Conservation (phyloP, 2,329 filamentous ascomycete species). For the Microascus cirrosus region DNA sequence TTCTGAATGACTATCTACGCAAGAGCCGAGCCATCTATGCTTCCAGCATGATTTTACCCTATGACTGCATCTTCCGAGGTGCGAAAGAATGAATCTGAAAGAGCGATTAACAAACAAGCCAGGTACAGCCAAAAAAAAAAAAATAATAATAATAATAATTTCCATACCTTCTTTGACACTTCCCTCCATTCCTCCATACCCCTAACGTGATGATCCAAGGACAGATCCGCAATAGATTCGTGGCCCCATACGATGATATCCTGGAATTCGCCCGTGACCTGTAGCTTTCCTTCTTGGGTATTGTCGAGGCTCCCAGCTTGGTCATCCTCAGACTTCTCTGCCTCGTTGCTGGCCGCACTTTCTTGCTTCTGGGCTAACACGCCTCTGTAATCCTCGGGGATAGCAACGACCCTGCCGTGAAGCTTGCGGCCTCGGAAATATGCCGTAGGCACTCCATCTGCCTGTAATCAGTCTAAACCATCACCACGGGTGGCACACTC, state of each 20-base stretch:
- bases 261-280: constrained; percentile 59
- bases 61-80: background rate
- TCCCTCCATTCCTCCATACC: constrained; percentile 72
- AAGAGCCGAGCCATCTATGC: background rate
- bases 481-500: background rate
- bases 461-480: background rate
- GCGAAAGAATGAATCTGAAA: background rate
- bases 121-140: too few relatives aligned
- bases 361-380: constrained; percentile 40
- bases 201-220: constrained; percentile 57
- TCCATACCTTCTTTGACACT: constrained; percentile 52
- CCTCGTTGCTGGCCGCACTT: constrained; percentile 16
- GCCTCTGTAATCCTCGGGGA: constrained; percentile 65
- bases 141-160: too few relatives aligned
- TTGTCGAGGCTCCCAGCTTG: constrained; percentile 18
- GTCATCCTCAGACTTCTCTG: constrained; percentile 18
- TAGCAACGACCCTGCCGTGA: constrained; percentile 49
- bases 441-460: constrained; percentile 42
- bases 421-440: constrained; percentile 78
- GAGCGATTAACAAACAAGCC: background rate
- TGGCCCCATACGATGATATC: constrained; percentile 77
- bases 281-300: constrained; percentile 37
- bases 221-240: constrained; percentile 50
- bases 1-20: too few relatives aligned
- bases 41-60: background rate